Evolutionary conservation across 495 filamentous ascomycete genomes (phyloP).

Genomic region (Diplogelasinospora grovesii): DNA sequence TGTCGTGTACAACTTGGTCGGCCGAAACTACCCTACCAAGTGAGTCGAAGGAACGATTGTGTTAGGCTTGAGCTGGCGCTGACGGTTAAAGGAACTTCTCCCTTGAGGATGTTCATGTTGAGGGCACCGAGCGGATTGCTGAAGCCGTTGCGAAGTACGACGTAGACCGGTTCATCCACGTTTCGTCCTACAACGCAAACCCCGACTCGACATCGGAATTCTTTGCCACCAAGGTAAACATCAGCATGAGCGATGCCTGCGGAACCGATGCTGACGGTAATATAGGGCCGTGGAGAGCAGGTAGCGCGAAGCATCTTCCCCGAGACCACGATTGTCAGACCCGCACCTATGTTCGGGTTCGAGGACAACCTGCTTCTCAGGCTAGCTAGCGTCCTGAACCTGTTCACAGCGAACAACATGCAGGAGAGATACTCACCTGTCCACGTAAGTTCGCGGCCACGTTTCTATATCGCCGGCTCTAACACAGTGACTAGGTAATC

Average conservation of each 20-base stretch:
- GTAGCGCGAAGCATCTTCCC: constrained; percentile 87
- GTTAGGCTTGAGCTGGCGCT: constrained; percentile 10
- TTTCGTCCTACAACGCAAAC: constrained; percentile 90
- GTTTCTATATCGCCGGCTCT: constrained; percentile 3
- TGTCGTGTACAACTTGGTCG: constrained; percentile 92
- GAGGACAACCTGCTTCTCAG: constrained; percentile 88
- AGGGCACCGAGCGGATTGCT: constrained; percentile 89
- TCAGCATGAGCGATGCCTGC: no score
- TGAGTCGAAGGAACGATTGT: constrained; percentile 35
- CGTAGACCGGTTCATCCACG: constrained; percentile 92
- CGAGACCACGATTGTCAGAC: constrained; percentile 95
- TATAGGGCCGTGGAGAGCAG: constrained; percentile 69
- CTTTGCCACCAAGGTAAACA: constrained; percentile 76
- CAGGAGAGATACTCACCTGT: constrained; percentile 87
- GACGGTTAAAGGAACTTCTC: constrained; percentile 71
- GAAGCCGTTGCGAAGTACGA: constrained; percentile 98
- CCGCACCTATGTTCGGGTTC: constrained; percentile 87
- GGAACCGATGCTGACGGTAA: background rate
- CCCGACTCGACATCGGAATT: constrained; percentile 75
- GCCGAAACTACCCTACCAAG: constrained; percentile 94
- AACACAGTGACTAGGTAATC: constrained; percentile 51
- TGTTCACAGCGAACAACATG: constrained; percentile 89
- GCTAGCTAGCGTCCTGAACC: constrained; percentile 68
- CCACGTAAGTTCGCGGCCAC: constrained; percentile 54
- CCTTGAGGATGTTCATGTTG: constrained; percentile 86